Conservation (phyloP, 1,284 basidiomycete genomes). For the Tilletia walkeri region DNA sequence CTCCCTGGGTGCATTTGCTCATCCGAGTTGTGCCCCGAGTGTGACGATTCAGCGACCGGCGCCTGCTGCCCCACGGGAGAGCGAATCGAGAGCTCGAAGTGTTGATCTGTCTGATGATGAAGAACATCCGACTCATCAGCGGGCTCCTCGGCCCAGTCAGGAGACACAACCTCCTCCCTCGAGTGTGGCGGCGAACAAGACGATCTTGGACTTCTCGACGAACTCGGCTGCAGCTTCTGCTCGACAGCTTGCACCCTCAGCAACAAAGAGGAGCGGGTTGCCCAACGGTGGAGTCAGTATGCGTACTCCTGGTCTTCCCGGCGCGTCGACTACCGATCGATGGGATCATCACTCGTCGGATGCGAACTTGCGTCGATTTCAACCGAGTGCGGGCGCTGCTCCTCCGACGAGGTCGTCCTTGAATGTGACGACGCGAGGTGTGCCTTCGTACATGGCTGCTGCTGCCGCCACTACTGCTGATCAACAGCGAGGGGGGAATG, state of each 20-base stretch:
- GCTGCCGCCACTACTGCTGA: background rate
- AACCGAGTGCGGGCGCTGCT: constrained; percentile 36
- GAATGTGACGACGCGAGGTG: constrained; percentile 2
- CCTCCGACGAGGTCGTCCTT: constrained; percentile 34
- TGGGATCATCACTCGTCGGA: background rate
- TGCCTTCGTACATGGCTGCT: background rate
- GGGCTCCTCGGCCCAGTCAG: constrained; percentile 12
- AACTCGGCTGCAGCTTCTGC: background rate
- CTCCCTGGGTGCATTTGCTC: constrained; percentile 20
- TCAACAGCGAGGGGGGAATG: background rate
- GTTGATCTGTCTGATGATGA: background rate
- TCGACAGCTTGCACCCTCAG: constrained; percentile 12
- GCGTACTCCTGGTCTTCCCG: background rate
- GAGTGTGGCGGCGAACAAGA: constrained; percentile 7
- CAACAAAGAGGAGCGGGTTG: background rate
- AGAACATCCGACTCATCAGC: constrained; percentile 24
- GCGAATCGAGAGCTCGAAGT: background rate
- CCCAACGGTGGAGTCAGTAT: background rate
- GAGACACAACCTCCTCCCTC: background rate
- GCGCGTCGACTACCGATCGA: background rate
- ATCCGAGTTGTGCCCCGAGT: constrained; percentile 26
- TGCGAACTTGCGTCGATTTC: constrained; percentile 25
- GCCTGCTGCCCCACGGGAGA: background rate
- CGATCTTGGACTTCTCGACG: constrained; percentile 1
- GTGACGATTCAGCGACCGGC: background rate